A percentile compares a stretch with the other conserved stretches of the same genome.
Evolutionary conservation across 2,329 filamentous ascomycete genomes (phyloP).

Genomic region (Xylariaceae sp.): DNA sequence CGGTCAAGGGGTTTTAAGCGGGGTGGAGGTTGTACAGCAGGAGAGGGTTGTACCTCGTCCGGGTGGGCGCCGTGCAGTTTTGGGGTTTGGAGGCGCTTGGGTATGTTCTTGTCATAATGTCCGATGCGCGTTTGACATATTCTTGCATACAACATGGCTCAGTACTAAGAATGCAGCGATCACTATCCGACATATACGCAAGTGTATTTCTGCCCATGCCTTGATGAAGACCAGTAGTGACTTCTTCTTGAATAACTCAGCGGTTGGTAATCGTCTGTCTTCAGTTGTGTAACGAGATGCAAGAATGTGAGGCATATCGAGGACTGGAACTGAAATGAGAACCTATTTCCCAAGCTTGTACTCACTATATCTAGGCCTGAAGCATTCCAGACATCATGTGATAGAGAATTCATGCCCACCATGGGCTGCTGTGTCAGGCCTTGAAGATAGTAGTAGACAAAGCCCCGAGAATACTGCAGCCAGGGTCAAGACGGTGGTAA

Average conservation of each 20-base stretch:
- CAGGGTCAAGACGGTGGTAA: too few relatives aligned
- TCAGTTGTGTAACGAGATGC: too few relatives aligned
- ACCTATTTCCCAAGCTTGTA: too few relatives aligned
- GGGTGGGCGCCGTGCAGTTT: constrained; percentile 1
- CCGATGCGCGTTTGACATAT: constrained; percentile 15
- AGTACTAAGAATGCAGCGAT: background rate
- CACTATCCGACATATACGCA: constrained; percentile 1
- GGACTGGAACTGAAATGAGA: too few relatives aligned
- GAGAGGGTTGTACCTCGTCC: constrained; percentile 3
- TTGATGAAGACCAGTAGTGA: background rate
- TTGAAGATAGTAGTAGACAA: too few relatives aligned
- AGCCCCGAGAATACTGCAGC: too few relatives aligned
- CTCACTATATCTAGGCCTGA: too few relatives aligned
- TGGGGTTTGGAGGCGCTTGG: constrained; percentile 4
- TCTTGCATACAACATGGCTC: background rate
- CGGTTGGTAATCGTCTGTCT: background rate
- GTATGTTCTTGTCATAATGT: constrained; percentile 5
- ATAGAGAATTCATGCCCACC: too few relatives aligned
- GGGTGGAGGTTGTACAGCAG: constrained; percentile 11
- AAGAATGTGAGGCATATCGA: too few relatives aligned
- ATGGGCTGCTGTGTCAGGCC: too few relatives aligned
- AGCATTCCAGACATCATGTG: too few relatives aligned
- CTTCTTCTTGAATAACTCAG: background rate
- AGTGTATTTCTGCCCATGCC: background rate
- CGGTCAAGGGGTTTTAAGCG: constrained; percentile 2